Evolutionary conservation across 495 filamentous ascomycete genomes (phyloP), one percentile per base, ranked within the genome.

Genomic region (Penicillium parvum): DNA sequence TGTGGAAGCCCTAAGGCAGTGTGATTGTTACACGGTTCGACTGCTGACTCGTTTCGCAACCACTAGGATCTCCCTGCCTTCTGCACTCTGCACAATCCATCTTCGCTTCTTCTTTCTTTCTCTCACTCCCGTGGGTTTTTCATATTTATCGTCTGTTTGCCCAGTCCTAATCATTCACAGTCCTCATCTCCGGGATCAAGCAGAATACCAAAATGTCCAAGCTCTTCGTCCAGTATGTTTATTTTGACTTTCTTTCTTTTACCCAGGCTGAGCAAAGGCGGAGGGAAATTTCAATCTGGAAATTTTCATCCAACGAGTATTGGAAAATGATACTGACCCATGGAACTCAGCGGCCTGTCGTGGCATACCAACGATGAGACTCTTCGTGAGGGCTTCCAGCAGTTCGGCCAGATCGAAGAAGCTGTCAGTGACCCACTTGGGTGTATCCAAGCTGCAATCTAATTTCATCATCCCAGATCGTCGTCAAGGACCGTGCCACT

Each of bases 401-500:
- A 91, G 64, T 96, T 85, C 58, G 91, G 91, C 17, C 65, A 66
- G 19, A 83, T 97, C 43, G 88, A 96, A 60, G 91, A 97, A 80
- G 91, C 91, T 44, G 91, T 97, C 75, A 63, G 87, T 80, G 33
- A 20, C 36, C 30, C 28, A 29, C 41, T 30, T 21, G 16, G 9
- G 40, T 45, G 53, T 35, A 30, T 16, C 27, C 5, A 12, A 34
- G 26, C n/a, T 15, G 23, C 21, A 15, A 23, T 21, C 39, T 54
- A 41, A 29, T 30, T 14, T 38, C 48, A 44, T 58, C 58, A 37
- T 8, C 15, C 18, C 48, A 98, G 92, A 84, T 95, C 49, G 91
- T 99, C 43, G 89, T 97, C 55, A 97, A 95, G 73, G 92, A 99
- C 63, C 90, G 88, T 52, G 90, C 96, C 59, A 96, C 92, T 49